phyloP scores from a whole-genome alignment of 768 basidiomycete species.

The Cystofilobasidium bisporidii region DNA sequence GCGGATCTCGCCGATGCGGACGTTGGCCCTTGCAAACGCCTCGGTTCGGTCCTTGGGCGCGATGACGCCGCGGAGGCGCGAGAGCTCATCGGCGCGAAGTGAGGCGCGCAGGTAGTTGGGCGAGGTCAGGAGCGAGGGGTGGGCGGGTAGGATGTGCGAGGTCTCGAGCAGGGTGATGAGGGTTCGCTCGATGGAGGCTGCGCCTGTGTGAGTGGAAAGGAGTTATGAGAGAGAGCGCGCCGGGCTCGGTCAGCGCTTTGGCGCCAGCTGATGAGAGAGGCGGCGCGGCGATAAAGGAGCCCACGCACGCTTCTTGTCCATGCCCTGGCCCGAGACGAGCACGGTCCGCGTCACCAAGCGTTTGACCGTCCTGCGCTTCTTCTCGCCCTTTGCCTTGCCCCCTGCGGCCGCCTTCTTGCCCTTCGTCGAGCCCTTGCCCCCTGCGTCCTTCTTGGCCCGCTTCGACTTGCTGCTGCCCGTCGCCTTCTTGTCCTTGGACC shows the following conservation, averaged over 20 bases:
- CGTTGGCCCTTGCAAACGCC: conserved; percentile 20
- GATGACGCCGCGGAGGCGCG: conserved; percentile 8
- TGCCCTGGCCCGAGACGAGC: not conserved
- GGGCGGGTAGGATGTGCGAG: conserved; percentile 24
- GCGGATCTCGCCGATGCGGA: conserved; percentile 12
- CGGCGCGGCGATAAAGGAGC: not conserved
- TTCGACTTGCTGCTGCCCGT: conserved; percentile 23
- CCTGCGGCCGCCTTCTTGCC: not conserved
- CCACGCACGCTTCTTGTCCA: conserved; percentile 9
- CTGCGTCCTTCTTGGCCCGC: conserved; percentile 14
- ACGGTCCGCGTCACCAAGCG: not conserved
- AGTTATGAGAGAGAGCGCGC: not conserved
- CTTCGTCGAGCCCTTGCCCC: conserved; percentile 17
- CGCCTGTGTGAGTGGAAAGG: not conserved
- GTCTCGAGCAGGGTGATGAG: conserved; percentile 21
- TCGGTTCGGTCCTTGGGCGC: conserved; percentile 19
- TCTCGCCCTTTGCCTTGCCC: conserved; percentile 19
- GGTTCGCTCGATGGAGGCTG: not conserved
- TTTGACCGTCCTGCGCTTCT: conserved; percentile 15
- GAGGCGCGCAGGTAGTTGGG: conserved; percentile 17
- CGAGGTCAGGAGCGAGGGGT: conserved; percentile 19
- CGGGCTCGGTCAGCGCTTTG: not conserved
- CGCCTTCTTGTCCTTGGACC: too few relatives aligned
- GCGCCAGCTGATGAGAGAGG: not conserved
- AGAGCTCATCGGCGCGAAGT: conserved; percentile 15